Base-by-base conservation (phyloP, 129 eudicot species). In the Kitagawia praeruptora region DNA sequence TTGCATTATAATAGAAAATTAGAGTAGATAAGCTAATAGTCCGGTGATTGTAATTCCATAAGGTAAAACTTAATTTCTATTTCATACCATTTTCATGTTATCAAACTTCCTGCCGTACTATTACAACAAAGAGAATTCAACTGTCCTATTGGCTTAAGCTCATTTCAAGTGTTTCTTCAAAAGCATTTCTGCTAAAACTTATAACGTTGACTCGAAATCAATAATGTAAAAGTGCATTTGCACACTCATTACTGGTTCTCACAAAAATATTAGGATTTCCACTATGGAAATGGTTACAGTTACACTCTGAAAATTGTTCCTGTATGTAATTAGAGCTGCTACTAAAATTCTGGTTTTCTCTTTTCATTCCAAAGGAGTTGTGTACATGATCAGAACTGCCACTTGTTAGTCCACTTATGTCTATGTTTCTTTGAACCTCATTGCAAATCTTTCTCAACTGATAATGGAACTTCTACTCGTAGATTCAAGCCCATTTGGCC, bases 401-500 rank as follows among this genome's bases (percentile, higher is more conserved):
- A 42, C 34, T 23, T n/a, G 47, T 42, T 73, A 46, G 76, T 27
- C 42, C 64, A 28, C 3, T 5, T 18, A 28, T 31, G 44, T 14
- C 73, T 67, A 27, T 1, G 23, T 31, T 67, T 67, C 42, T 64
- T 27, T 28, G 40, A 12, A 64, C 25, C 75, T 70, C 46, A 15
- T 70, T 19, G 75, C 41, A 37, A 31, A 69, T 34, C 1, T 49
- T 23, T 31, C 66, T 0, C 19, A 7, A 27, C 79, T 76, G 12
- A 74, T 13, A 18, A 37, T 74, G 15, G 79, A 25, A 18, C 67
- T 28, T 49, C 19, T 44, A 5, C 79, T 37, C 8, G 45, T 19
- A 34, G 47, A 53, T 28, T 76, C 79, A 91, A 70, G 90, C 92
- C 97, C 93, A 91, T 82, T 77, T 87, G 70, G 97, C 97, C 83